Evolutionary conservation across 1,139 yeast genomes (phyloP).

Genomic region (Pichia sp.): DNA sequence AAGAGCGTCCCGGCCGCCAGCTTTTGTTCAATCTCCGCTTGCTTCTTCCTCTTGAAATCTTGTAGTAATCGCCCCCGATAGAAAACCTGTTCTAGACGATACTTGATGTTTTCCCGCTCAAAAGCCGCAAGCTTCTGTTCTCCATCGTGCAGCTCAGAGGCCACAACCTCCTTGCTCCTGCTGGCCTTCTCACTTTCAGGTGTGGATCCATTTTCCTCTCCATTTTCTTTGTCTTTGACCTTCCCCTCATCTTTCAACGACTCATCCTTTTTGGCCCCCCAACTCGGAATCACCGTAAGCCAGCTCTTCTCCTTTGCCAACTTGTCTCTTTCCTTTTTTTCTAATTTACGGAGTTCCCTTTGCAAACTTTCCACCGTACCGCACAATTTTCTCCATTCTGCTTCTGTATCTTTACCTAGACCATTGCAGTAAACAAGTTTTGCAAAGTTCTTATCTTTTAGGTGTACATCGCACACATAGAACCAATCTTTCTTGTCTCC

Average conservation of each 20-base stretch:
- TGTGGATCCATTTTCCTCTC: constrained; percentile 4
- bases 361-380: constrained; percentile 10
- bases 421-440: constrained; percentile 22
- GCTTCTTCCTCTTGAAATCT: constrained; percentile 23
- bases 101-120: constrained; percentile 23
- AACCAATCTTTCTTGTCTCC: constrained; percentile 40
- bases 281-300: background rate
- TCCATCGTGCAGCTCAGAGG: constrained; percentile 1
- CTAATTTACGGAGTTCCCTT: constrained; percentile 15
- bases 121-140: constrained; percentile 7
- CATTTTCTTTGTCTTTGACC: constrained; percentile 2
- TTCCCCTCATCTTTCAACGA: background rate
- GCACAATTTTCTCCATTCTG: constrained; percentile 18
- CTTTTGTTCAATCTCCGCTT: constrained; percentile 20
- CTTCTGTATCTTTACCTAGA: constrained; percentile 13
- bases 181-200: constrained; percentile 5
- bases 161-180: background rate
- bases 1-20: constrained; percentile 27
- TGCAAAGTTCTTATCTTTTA: constrained; percentile 44
- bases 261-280: constrained; percentile 11
- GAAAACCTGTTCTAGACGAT: constrained; percentile 26
- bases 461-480: constrained; percentile 45
- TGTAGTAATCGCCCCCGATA: constrained; percentile 28
- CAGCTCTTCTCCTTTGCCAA: constrained; percentile 8
- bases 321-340: constrained; percentile 18